Percentiles rank a stretch among this genome's conserved stretches.
These are phyloP conservation scores for Monosporascus sp. DNA, from an alignment of 2,329 filamentous ascomycete genomes.

Conservation along the genomic window DNA sequence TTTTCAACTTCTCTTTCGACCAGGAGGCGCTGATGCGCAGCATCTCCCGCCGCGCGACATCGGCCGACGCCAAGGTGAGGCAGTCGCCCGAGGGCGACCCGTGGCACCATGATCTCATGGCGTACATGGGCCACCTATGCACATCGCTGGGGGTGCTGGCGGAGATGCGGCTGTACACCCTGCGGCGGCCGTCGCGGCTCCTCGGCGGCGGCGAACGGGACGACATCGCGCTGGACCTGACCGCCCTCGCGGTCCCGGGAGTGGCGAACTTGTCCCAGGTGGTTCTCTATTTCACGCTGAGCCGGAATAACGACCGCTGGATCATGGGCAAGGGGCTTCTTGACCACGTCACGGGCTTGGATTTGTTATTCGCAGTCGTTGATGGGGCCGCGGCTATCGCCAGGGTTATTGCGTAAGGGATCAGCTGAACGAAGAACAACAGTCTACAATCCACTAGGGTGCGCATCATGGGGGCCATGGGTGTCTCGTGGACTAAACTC, in stretches of 20 bases:
- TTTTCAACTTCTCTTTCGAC: slow-evolving; percentile 13
- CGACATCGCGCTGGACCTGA: slow-evolving; percentile 21
- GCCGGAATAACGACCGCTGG: slow-evolving; percentile 12
- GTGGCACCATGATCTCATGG: slow-evolving; percentile 22
- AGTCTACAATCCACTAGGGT: too few species aligned
- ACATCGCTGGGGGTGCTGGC: slow-evolving; percentile 15
- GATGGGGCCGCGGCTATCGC: not conserved
- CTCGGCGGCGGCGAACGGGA: slow-evolving; percentile 17
- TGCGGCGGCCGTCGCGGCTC: slow-evolving; percentile 9
- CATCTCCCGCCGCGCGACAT: slow-evolving; percentile 9
- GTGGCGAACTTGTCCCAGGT: slow-evolving; percentile 22
- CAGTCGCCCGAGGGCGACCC: slow-evolving; percentile 9
- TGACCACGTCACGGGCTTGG: slow-evolving; percentile 19
- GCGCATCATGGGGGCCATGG: too few species aligned
- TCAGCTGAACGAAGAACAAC: not conserved
- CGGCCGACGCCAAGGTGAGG: slow-evolving; percentile 5
- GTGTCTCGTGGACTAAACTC: too few species aligned
- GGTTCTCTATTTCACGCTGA: slow-evolving; percentile 16
- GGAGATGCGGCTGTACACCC: slow-evolving; percentile 12
- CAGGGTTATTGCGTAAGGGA: not conserved
- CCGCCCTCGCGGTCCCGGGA: slow-evolving; percentile 17
- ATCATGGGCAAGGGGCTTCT: slow-evolving; percentile 24
- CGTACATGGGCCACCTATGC: slow-evolving; percentile 20
- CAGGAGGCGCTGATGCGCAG: slow-evolving; percentile 12
- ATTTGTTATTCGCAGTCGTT: slow-evolving; percentile 3